Evolutionary conservation across 495 filamentous ascomycete genomes (phyloP), one percentile per base, ranked within the genome.

Genomic region (Thozetella sp.): DNA sequence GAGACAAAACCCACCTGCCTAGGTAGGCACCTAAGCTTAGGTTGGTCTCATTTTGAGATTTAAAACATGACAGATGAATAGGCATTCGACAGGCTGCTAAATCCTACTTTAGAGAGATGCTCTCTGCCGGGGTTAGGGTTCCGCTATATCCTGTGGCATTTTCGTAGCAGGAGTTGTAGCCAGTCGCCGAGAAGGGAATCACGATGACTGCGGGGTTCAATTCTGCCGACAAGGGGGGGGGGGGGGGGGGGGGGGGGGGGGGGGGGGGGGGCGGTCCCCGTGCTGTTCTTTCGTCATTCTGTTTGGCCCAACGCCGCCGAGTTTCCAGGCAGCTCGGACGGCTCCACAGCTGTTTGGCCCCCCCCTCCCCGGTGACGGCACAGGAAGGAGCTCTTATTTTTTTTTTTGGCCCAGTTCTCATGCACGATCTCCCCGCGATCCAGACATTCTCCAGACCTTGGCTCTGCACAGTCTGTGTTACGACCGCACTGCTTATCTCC

Each of bases 371-470:
- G 43, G 43, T n/a, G 4, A 48, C 43, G 43, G 43, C 9, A 4
- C 3, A 3, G 12, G 43, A 10, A 3, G 9, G 10, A 11, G 43
- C 43, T 11, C n/a, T 48, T 4, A 4, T 48, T n/a, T 48, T n/a
- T n/a, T n/a, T n/a, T n/a, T n/a, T n/a, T n/a, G n/a, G n/a, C n/a
- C n/a, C 4, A 19, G 43, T 11, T 48, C 20, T 48, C 43, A 48
- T 48, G 43, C 43, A 48, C 43, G 43, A 48, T 48, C n/a, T 48
- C 43, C 43, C 43, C 43, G 43, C 43, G 43, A 48, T 48, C 43
- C 20, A n/a, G 43, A 17, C 30, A 17, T 37, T 17, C 9, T 37
- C 43, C n/a, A n/a, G n/a, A n/a, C n/a, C n/a, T n/a, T 48, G 43
- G 12, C 43, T 48, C 43, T 3, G n/a, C 12, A 13, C 12, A 10